phyloP scores from a whole-genome alignment of 176 grass and related monocot species.

The Cymbopogon citratus region DNA sequence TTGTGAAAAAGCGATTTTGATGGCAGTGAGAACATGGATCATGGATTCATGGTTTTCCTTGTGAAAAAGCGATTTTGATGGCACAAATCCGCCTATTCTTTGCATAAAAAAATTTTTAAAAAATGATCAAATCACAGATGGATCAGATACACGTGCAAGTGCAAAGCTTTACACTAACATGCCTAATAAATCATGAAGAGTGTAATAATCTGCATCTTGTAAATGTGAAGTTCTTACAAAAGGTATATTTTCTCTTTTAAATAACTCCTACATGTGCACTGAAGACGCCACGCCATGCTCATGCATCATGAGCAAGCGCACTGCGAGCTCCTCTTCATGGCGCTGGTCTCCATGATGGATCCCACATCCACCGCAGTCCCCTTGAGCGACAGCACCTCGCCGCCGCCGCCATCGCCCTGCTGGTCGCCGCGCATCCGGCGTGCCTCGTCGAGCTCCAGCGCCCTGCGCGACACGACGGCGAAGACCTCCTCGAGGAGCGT shows the following conservation, averaged over 20 bases:
- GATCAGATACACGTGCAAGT: background rate
- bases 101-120: background rate
- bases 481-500: slow-evolving; percentile 63
- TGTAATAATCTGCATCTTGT: background rate
- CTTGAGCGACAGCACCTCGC: slow-evolving; percentile 40
- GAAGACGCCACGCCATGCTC: background rate
- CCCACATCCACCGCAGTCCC: slow-evolving; percentile 44
- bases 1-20: background rate
- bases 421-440: slow-evolving; percentile 25
- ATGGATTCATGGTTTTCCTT: background rate
- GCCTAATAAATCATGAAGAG: background rate
- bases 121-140: background rate
- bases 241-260: no score
- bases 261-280: no score
- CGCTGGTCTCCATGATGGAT: slow-evolving; percentile 73
- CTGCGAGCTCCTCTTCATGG: slow-evolving; percentile 49
- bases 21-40: background rate
- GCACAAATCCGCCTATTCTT: background rate
- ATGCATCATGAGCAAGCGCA: slow-evolving; percentile 47
- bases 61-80: background rate
- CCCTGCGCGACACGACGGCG: slow-evolving; percentile 58
- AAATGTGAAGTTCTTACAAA: background rate
- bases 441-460: slow-evolving; percentile 47
- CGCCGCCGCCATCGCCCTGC: background rate
- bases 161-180: background rate